Conservation (phyloP, 495 filamentous ascomycete species). For the Neohortaea acidophila region DNA sequence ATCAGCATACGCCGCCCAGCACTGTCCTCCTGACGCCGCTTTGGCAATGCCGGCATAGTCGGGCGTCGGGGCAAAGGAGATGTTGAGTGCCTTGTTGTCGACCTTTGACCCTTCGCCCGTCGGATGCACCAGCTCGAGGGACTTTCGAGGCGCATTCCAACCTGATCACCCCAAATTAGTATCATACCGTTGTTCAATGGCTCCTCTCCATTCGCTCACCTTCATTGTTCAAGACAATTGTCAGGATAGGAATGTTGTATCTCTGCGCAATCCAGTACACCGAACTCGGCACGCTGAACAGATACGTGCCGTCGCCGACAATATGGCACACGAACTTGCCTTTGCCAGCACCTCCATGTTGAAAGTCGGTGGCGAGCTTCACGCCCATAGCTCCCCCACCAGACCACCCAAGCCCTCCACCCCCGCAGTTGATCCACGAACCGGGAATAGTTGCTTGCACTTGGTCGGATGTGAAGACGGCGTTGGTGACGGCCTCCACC, state of each 20-base stretch:
- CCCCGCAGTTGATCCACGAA: constrained; percentile 85
- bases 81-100: constrained; percentile 76
- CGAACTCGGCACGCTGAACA: constrained; percentile 72
- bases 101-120: constrained; percentile 42
- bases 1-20: constrained; percentile 24
- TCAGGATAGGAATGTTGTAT: constrained; percentile 77
- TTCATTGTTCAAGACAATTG: constrained; percentile 88
- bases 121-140: constrained; percentile 27
- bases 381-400: constrained; percentile 72
- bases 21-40: constrained; percentile 60
- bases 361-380: constrained; percentile 61
- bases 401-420: constrained; percentile 90
- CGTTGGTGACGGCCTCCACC: constrained; percentile 80
- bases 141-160: constrained; percentile 28
- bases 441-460: constrained; percentile 62
- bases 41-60: constrained; percentile 88
- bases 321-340: constrained; percentile 81
- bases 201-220: constrained; percentile 40
- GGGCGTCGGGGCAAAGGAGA: constrained; percentile 69
- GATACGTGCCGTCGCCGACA: constrained; percentile 81
- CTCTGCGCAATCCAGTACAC: constrained; percentile 86
- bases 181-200: neutral
- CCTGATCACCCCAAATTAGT: constrained; percentile 34
- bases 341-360: constrained; percentile 32
- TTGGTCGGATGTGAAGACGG: constrained; percentile 62